phyloP scores from a whole-genome alignment of 1,284 basidiomycete species.

The Cystobasidium sp. region DNA sequence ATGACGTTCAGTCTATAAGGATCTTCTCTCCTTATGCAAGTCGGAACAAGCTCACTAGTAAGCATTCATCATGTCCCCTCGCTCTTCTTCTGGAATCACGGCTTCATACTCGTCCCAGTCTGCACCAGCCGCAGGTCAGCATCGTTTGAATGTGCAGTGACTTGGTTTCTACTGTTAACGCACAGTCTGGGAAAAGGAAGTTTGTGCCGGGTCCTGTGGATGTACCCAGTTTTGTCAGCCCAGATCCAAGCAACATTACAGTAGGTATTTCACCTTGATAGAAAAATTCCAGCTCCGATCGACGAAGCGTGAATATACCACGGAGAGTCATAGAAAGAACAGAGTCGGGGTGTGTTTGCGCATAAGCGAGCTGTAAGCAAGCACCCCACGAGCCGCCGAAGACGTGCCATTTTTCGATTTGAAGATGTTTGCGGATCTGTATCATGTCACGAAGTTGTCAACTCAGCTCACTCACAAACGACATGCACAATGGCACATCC shows the following conservation, averaged over 20 bases:
- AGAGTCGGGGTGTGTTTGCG: slow-evolving; percentile 79
- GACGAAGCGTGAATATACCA: slow-evolving; percentile 83
- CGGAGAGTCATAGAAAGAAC: slow-evolving; percentile 82
- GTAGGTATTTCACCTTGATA: slow-evolving; percentile 72
- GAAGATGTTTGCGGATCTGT: slow-evolving; percentile 35
- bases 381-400: slow-evolving; percentile 87
- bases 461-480: too few species aligned
- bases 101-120: slow-evolving; percentile 77
- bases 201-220: slow-evolving; percentile 48
- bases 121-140: not conserved
- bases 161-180: not conserved
- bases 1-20: not conserved
- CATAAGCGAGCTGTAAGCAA: slow-evolving; percentile 84
- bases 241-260: slow-evolving; percentile 38
- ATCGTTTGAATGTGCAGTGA: not conserved
- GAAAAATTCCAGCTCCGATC: slow-evolving; percentile 82
- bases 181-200: slow-evolving; percentile 72
- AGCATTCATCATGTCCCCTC: slow-evolving; percentile 76
- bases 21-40: not conserved
- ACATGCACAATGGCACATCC: slow-evolving; percentile 4
- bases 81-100: slow-evolving; percentile 78
- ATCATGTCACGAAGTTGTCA: not conserved
- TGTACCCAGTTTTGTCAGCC: not conserved
- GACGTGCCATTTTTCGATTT: slow-evolving; percentile 79
- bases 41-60: slow-evolving; percentile 63